Conservation (phyloP, 148 eudicot species). For the Persicaria tinctoria region DNA sequence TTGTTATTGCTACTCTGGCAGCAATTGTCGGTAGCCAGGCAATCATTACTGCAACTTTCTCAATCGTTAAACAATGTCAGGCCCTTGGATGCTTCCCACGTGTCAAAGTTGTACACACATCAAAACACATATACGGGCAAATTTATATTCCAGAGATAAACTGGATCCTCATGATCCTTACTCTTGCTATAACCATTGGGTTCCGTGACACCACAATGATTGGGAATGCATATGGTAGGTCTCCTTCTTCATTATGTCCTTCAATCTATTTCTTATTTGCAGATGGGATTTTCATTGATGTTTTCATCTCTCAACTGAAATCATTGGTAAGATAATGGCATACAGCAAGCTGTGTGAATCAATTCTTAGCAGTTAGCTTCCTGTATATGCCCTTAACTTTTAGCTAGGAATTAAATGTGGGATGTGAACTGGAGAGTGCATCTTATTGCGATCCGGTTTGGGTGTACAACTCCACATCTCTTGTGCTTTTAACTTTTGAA, state of each 20-base stretch:
- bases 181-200: constrained; percentile 76
- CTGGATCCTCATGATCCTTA: constrained; percentile 95
- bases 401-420: no score
- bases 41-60: constrained; percentile 90
- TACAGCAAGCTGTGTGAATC: background rate
- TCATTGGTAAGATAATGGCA: background rate
- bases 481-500: background rate
- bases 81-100: constrained; percentile 97
- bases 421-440: background rate
- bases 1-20: constrained; percentile 85
- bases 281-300: background rate
- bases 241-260: constrained; percentile 10
- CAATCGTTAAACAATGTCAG: constrained; percentile 88
- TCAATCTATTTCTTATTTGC: background rate
- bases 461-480: background rate
- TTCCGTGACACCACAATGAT: constrained; percentile 79
- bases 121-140: constrained; percentile 81
- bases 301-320: background rate
- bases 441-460: background rate
- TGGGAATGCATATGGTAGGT: constrained; percentile 96
- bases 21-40: constrained; percentile 94
- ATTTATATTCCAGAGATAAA: constrained; percentile 94
- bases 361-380: background rate
- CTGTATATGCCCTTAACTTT: background rate
- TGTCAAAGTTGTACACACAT: constrained; percentile 94